A percentile compares a stretch with the other conserved stretches of the same genome.
These are phyloP conservation scores for Neonectria neomacrospora DNA, from an alignment of 2,329 filamentous ascomycete species.

Conservation along the genomic window DNA sequence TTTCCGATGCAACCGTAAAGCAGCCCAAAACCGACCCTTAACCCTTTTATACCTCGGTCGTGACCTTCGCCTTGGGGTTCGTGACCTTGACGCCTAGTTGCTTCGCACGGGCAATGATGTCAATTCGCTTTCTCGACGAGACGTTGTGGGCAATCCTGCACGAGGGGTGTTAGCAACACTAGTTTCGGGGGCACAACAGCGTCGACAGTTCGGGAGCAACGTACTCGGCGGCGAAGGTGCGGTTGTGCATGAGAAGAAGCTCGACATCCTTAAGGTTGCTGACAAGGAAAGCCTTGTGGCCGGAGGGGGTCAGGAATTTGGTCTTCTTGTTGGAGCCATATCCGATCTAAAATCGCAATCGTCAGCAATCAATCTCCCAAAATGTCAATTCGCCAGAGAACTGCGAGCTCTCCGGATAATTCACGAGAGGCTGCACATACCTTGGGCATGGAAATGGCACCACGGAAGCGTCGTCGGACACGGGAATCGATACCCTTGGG, in stretches of 20 bases:
- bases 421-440: constrained; percentile 67
- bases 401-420: constrained; percentile 16
- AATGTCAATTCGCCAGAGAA: constrained; percentile 2
- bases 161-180: constrained; percentile 34
- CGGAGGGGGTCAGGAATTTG: constrained; percentile 97
- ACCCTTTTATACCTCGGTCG: constrained; percentile 81
- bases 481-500: constrained; percentile 99
- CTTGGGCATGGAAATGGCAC: constrained; percentile 96
- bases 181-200: background rate
- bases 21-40: constrained; percentile 45
- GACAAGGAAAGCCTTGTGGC: constrained; percentile 99
- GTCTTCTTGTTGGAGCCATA: constrained; percentile 99
- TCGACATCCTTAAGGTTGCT: constrained; percentile 96
- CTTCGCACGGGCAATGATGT: constrained; percentile 97
- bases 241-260: constrained; percentile 99
- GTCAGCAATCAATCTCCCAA: constrained; percentile 31
- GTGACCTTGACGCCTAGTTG: constrained; percentile 99
- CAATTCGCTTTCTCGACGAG: constrained; percentile 97
- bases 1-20: constrained; percentile 48
- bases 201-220: constrained; percentile 51
- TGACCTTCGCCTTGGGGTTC: constrained; percentile 98
- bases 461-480: constrained; percentile 97
- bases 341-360: constrained; percentile 76
- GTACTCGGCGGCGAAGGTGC: constrained; percentile 98
- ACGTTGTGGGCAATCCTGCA: constrained; percentile 95